Evolutionary conservation across 805 yeast species (phyloP).

Genomic region (Candida yuanshanica): DNA sequence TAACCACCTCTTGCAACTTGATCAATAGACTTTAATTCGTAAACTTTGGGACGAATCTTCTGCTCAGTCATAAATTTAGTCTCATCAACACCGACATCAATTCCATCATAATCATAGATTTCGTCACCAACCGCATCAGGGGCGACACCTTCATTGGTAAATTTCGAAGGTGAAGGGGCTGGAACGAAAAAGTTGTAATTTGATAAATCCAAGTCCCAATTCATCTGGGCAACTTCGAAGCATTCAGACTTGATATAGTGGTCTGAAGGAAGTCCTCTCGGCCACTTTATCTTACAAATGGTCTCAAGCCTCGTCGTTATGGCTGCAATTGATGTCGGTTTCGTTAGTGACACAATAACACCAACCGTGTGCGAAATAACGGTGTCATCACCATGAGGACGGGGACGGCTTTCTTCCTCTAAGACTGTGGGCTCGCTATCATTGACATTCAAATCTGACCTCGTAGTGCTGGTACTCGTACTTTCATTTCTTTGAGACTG

Average conservation of each 20-base stretch:
- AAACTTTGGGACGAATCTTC: constrained; percentile 8
- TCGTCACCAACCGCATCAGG: constrained; percentile 15
- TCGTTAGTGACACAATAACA: constrained; percentile 39
- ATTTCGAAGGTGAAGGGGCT: not conserved
- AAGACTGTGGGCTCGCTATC: not conserved
- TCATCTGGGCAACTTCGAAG: constrained; percentile 41
- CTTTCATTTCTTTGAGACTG: not conserved
- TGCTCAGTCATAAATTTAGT: constrained; percentile 12
- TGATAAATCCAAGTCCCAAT: constrained; percentile 38
- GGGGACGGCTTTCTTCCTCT: constrained; percentile 32
- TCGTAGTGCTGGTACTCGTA: not conserved
- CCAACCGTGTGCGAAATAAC: constrained; percentile 48
- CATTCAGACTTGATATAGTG: constrained; percentile 38
- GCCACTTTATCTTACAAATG: constrained; percentile 44
- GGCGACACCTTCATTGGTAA: not conserved
- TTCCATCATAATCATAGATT: constrained; percentile 9
- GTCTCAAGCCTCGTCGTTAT: constrained; percentile 40
- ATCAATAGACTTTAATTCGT: constrained; percentile 9
- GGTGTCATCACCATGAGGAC: constrained; percentile 28
- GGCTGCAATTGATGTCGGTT: constrained; percentile 32
- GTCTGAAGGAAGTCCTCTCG: constrained; percentile 45
- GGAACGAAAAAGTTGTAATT: constrained; percentile 42
- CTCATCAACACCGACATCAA: constrained; percentile 4
- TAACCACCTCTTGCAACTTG: constrained; percentile 17
- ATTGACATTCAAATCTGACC: not conserved